Base-by-base conservation (phyloP, 2,329 filamentous ascomycete species). In the Akanthomyces uredinophilus region DNA sequence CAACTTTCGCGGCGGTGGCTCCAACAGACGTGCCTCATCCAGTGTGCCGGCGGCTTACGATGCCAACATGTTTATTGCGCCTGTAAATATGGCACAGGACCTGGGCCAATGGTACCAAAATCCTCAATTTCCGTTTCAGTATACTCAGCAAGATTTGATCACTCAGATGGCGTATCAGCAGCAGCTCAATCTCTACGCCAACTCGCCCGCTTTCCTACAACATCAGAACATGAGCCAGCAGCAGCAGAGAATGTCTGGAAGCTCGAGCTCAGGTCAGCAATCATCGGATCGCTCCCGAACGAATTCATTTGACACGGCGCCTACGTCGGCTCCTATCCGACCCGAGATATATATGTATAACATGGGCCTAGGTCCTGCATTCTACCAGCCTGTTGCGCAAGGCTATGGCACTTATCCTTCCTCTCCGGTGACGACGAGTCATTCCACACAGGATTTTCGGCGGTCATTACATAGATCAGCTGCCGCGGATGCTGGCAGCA, bases 221-320 rank as follows among this genome's bases (percentile, higher is more conserved):
- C 75, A 76, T 35, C 75, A 76, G 58, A 67, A 68, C 47, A 67
- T 68, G 24, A 65, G 74, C 65, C 67, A 65, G 41, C 66, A 67
- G 18, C 70, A 67, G 10, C 70, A 68, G 44, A 66, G 71, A 39
- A 62, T 72, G 50, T 66, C 72, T 41, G 64, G 67, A n/a, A 68
- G 58, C 27, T 65, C 68, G 8, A 66, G 64, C 10, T 66, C 70
- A 1, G 67, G 63, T 3, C 71, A 72, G 55, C 72, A 69, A 37
- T 70, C 79, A 58, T 69, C 74, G 35, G 79, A 84, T 68, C 75
- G 86, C 65, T 82, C 84, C 43, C 80, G 86, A 64, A 87, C 84
- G 7, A 86, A 83, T 68, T 87, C 85, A 14, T 84, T 87, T 68
- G 85, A 88, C 67, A 86, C 82, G 60, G 78, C 83, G 20, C 85